Percentiles rank a stretch among this genome's conserved stretches.
phyloP scores from a whole-genome alignment of 768 basidiomycete species.

The Trametes elegans region DNA sequence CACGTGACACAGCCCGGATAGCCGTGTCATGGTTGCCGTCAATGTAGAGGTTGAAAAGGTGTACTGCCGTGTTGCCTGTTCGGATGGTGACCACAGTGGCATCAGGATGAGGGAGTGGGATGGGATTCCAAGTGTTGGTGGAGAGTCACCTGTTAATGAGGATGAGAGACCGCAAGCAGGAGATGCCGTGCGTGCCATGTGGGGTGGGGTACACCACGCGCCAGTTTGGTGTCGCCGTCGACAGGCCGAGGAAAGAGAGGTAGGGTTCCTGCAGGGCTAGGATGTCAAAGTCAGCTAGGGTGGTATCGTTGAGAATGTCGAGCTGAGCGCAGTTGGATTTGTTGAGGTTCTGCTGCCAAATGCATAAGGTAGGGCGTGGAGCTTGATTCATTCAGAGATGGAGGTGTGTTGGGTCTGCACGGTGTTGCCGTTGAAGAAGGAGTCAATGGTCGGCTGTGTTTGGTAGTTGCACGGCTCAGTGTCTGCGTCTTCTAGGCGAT shows the following conservation, averaged over 20 bases:
- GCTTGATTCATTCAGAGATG: not conserved
- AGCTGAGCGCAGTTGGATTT: conserved; percentile 24
- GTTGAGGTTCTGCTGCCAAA: conserved; percentile 32
- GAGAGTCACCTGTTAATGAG: conserved; percentile 12
- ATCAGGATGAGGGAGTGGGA: conserved; percentile 23
- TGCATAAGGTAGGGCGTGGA: conserved; percentile 3
- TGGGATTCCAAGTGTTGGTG: conserved; percentile 16
- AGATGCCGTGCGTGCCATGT: conserved; percentile 10
- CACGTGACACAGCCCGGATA: conserved; percentile 8
- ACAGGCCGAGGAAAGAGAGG: conserved; percentile 24
- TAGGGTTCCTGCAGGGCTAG: conserved; percentile 40
- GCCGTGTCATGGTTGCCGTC: conserved; percentile 27
- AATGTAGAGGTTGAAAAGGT: conserved; percentile 41
- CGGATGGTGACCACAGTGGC: conserved; percentile 30
- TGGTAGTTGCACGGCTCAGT: not conserved
- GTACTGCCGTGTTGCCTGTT: conserved; percentile 17
- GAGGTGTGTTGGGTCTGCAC: not conserved
- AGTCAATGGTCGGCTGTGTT: not conserved
- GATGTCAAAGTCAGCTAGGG: conserved; percentile 29
- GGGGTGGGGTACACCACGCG: conserved; percentile 27
- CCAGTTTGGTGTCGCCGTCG: conserved; percentile 19
- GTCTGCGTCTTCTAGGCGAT: not conserved
- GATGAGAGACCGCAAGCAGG: conserved; percentile 5
- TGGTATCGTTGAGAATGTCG: conserved; percentile 15
- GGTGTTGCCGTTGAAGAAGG: too few relatives aligned